Evolutionary conservation across 2,329 filamentous ascomycete genomes (phyloP), one percentile per base, ranked within the genome.

Genomic region (Hypoxylon sp.): DNA sequence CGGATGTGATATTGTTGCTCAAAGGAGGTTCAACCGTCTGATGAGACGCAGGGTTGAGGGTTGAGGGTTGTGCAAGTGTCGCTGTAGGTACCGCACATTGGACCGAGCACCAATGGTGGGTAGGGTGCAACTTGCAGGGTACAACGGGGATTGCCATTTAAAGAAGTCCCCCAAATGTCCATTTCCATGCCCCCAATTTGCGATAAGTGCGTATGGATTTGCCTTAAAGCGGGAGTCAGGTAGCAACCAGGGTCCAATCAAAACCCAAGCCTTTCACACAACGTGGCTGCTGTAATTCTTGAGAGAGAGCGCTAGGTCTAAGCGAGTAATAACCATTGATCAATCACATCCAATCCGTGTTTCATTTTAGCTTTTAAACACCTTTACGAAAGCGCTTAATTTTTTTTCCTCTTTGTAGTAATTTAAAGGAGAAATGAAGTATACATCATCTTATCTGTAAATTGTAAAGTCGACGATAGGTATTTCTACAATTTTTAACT

Each of bases 11-110:
- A 70, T 55, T 63, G 60, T 64, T 65, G 57, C 63, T 69, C 68
- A 70, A 70, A 70, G 68, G 68, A 70, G 68, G 68, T 70, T 64
- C 53, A 45, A 28, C 68, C 61, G 65, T 68, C 65, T 70, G 59
- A 70, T 70, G 61, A 70, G 67, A 67, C 61, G 58, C 55, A 63
- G 60, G 58, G 58, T 64, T 67, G 48, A 48, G n/a, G n/a, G n/a
- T n/a, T n/a, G n/a, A 48, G 48, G 62, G 48, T 63, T 61, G 55
- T 68, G 55, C 32, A 56, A 67, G 28, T 63, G 68, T 63, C 48
- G 55, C 59, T 19, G 45, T 23, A 68, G 53, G 68, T 70, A 70
- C 64, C 65, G n/a, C 56, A 64, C 50, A 64, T 49, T 41, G 51
- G 34, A 52, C 61, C 36, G 34, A 58, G 36, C 59, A 60, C 65